Base-by-base conservation (phyloP, 495 filamentous ascomycete species). In the Barbatosphaeria neglecta region DNA sequence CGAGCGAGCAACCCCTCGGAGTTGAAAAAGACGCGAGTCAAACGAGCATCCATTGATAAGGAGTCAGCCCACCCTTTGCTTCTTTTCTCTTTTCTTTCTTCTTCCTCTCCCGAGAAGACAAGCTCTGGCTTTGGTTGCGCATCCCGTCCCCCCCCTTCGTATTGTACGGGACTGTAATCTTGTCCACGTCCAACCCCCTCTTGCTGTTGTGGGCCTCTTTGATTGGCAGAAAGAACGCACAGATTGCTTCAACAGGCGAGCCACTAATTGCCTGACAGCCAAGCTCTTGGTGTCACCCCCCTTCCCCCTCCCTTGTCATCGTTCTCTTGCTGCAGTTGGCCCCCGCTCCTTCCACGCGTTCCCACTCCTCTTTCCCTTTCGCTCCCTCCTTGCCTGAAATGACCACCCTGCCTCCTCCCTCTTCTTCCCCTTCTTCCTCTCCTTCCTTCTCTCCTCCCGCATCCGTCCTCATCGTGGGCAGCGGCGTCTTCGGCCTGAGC, bases 401-500 rank as follows among this genome's bases (percentile, higher is more conserved):
- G 51, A 19, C 50, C 41, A 16, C 37, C 23, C 41, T 46, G 40
- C 43, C 31, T 47, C 45, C 45, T 41, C 37, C 48, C 48, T 31
- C 44, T 49, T 17, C 38, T 37, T 38, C 45, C 37, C 31, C 47
- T 44, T 45, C 52, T 31, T 49, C 51, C n/a, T 43, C 52, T 2
- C 22, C 25, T 3, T 22, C 38, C 20, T 54, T 52, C 44, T 46
- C 53, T 16, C 41, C 62, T 18, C 72, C 70, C 25, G 56, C 62
- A 8, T 79, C 75, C 24, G 81, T 90, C 50, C 67, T 90, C 43
- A 86, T 90, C 47, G 65, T 89, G 10, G 86, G 86, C 50, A 79
- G 82, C 40, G 86, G 86, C 41, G 81, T 87, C 49, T 89, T 89
- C 50, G 86, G 86, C 54, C 73, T 78, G 41, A 80, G 79, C 25